Conservation (phyloP, 2,329 filamentous ascomycete genomes). For the Metarhizium anisopliae region DNA sequence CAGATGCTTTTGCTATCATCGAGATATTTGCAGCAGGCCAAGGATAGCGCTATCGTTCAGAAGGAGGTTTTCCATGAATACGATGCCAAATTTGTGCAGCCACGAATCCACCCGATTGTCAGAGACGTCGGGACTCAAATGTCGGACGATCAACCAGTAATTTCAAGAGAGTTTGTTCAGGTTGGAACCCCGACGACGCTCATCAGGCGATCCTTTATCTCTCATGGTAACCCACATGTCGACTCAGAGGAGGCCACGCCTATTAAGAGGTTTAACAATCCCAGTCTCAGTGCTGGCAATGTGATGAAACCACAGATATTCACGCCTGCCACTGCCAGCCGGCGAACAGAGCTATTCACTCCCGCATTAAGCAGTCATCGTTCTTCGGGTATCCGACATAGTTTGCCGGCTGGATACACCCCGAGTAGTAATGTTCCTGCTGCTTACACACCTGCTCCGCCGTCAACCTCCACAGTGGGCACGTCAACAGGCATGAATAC, state of each 20-base stretch:
- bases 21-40: constrained; percentile 74
- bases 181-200: constrained; percentile 48
- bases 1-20: constrained; percentile 68
- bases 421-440: neutral
- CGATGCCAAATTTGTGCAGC: constrained; percentile 90
- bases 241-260: constrained; percentile 49
- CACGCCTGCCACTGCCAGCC: constrained; percentile 4
- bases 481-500: constrained; percentile 16
- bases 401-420: constrained; percentile 23
- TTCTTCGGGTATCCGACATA: constrained; percentile 21
- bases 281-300: constrained; percentile 14
- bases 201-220: constrained; percentile 68
- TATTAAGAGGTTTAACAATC: constrained; percentile 12
- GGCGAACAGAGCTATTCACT: constrained; percentile 23
- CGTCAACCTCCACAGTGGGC: constrained; percentile 10
- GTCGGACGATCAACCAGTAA: constrained; percentile 36
- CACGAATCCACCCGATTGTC: constrained; percentile 73
- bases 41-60: constrained; percentile 76
- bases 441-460: constrained; percentile 13
- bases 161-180: constrained; percentile 35
- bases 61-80: constrained; percentile 93
- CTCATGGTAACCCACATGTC: constrained; percentile 73
- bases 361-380: constrained; percentile 19
- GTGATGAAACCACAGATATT: constrained; percentile 28
- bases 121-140: constrained; percentile 73